A percentile compares a stretch with the other conserved stretches of the same genome.
Conservation (phyloP, 2,329 filamentous ascomycete species). For the Pestalotiopsis sp. region DNA sequence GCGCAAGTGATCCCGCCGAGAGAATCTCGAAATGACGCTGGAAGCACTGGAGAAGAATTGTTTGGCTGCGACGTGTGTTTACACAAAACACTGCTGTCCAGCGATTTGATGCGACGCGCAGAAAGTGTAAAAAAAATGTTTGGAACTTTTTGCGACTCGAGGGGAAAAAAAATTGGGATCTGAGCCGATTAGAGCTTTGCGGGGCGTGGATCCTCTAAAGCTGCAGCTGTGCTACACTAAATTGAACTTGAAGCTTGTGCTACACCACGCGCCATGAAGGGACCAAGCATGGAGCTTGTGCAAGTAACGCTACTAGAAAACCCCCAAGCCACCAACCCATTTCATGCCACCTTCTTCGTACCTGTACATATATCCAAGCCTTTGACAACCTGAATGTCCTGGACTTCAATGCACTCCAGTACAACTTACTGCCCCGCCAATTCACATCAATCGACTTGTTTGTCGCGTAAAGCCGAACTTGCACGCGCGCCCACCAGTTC, state of each 20-base stretch:
- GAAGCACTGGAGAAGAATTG: background rate
- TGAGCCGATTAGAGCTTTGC: background rate
- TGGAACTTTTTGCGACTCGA: background rate
- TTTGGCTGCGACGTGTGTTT: background rate
- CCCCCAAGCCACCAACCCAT: background rate
- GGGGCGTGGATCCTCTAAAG: conserved; percentile 1
- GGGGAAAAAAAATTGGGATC: conserved; percentile 3
- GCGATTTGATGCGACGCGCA: conserved; percentile 6
- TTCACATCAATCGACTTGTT: background rate
- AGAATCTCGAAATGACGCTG: background rate
- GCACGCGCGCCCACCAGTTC: background rate
- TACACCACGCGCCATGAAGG: background rate
- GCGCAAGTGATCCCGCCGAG: conserved; percentile 2
- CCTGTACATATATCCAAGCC: background rate
- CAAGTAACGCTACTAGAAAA: background rate
- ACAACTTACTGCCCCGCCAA: background rate
- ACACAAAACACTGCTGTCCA: background rate
- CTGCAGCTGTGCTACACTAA: background rate
- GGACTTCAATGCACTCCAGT: background rate
- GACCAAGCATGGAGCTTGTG: too few species aligned
- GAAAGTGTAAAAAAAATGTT: background rate
- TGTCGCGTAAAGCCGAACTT: conserved; percentile 4
- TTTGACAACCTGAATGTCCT: background rate
- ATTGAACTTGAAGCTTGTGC: background rate
- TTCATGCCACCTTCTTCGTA: background rate